Conservation (phyloP, 805 yeast species). For the Alloascoidea africana region DNA sequence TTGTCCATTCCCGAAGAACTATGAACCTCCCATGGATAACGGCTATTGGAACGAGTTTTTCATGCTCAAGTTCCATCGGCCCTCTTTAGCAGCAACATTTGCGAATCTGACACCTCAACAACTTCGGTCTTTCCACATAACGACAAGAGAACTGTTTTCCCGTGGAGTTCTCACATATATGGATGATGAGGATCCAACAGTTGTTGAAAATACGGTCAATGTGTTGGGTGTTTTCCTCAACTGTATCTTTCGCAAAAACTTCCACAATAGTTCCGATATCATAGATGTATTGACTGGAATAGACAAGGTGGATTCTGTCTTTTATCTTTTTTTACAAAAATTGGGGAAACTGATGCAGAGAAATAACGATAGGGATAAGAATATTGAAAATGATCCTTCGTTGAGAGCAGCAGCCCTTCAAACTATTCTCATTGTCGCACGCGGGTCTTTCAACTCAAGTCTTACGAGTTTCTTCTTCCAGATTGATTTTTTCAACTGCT, state of each 20-base stretch:
- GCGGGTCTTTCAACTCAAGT: neutral
- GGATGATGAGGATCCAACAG: neutral
- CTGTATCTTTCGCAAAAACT: slow-evolving; percentile 1
- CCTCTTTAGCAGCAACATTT: slow-evolving; percentile 2
- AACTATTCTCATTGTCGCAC: neutral
- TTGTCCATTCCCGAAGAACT: neutral
- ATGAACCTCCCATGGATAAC: neutral
- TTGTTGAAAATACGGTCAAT: neutral
- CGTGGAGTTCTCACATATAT: neutral
- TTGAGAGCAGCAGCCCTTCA: neutral
- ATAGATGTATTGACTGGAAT: neutral
- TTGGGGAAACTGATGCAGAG: neutral
- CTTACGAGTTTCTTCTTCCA: neutral
- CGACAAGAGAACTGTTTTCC: neutral
- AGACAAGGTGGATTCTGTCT: slow-evolving; percentile 1
- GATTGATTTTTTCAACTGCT: neutral
- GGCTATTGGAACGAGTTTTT: slow-evolving; percentile 3
- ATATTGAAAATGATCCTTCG: neutral
- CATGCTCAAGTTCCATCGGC: neutral
- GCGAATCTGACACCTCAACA: neutral
- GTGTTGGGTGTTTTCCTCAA: neutral
- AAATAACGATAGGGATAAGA: neutral
- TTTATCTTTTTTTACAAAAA: slow-evolving; percentile 1
- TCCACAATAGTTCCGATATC: slow-evolving; percentile 2
- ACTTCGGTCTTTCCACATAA: neutral